Evolutionary conservation across 2,329 filamentous ascomycete species (phyloP), one percentile per base, ranked within the genome.

Genomic region (Fusarium subglutinans): DNA sequence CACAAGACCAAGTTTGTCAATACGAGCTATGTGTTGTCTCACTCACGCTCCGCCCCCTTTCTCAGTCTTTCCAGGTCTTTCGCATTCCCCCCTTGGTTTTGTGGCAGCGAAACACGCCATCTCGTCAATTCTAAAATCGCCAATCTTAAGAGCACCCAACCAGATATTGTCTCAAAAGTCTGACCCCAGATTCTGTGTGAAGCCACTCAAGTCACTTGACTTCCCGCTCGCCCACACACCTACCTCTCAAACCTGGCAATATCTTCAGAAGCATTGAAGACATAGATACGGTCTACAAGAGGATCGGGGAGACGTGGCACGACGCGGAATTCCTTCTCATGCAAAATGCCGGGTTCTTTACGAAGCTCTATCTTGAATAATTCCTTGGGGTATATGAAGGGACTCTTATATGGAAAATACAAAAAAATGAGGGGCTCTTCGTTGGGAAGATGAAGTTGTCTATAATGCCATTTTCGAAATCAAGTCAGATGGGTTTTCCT

Each of bases 401-500:
- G 56, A 48, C 68, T 70, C 71, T 73, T 66, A 61, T 69, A 54
- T 61, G 59, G 64, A 66, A 72, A 57, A 47, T 66, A 41, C 65
- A 74, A 75, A 47, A 72, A 75, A 73, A 65, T 55, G 51, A 73
- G 67, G 51, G 56, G 72, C 74, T 80, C 80, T 81, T 81, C 80
- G 67, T 76, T 72, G 78, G 73, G 78, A 82, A 81, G 80, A 81
- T 79, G 69, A 78, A 80, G 70, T 68, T 77, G 69, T 82, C 79
- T 81, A 81, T 74, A 75, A 62, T 70, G 59, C 72, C 58, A 28
- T 28, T 33, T 64, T 75, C 62, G 61, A 69, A 54, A 38, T 58
- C 62, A 48, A 69, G 45, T 61, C 67, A 35, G 24, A 64, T 58
- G 40, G 43, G 37, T 41, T 40, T 50, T 38, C 24, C 30, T 33